Base-by-base conservation (phyloP, 2,329 filamentous ascomycete genomes). In the Davidsoniella neocaledoniae region DNA sequence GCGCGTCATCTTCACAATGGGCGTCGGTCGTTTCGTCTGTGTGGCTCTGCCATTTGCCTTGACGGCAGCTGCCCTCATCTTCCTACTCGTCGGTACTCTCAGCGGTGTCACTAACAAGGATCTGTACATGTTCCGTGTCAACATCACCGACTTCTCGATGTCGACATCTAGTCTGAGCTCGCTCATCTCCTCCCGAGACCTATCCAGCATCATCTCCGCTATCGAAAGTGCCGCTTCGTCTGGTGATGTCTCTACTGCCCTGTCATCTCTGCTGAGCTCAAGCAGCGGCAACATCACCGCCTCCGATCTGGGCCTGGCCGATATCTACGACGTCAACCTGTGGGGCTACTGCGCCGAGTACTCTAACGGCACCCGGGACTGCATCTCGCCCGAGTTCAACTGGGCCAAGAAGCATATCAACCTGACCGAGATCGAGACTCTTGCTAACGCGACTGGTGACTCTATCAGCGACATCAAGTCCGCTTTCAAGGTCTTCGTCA, bases 11-110 rank as follows among this genome's bases (percentile, higher is more conserved):
- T 26, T 48, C 63, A 62, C 55, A 55, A 74, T 74, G 71, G 65
- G 81, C 67, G 72, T 76, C 61, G 88, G 86, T 57, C 78, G 90
- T 61, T 77, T 90, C 59, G 70, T 84, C 63, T 95, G 87, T 68
- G 91, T 96, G 66, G 76, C 84, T 66, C 70, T 87, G 69, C 90
- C 90, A 54, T 87, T 94, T 67, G 70, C 77, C 56, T 74, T 94
- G 60, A 90, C 86, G 17, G 67, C 91, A 58, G 83, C 74, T 55
- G 81, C 83, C 53, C 71, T 95, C 59, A 68, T 91, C 58, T 83
- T 82, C 57, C 65, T 81, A 55, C 65, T 79, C 54, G 67, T 79
- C 43, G 74, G 69, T 14, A 70, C 71, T 43, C 68, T 78, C 46
- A 68, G 70, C 25, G 76, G 74, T 51, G 67, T 79, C 37, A 64